Conservation (phyloP, 75 land plant genomes). For the Ceratopteris richardii region DNA sequence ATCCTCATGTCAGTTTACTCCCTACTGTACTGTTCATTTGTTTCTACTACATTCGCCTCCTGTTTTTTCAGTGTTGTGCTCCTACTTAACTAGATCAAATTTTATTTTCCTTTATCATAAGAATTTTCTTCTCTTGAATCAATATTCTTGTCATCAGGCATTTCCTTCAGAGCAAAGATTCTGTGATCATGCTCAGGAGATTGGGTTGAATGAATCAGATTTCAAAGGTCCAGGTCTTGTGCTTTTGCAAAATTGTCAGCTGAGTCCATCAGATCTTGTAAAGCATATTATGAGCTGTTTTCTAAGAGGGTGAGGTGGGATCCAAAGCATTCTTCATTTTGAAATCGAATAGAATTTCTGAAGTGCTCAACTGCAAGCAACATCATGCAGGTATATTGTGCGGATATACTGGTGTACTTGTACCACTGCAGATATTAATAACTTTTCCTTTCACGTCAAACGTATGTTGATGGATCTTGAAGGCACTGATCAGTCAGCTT, state of each 20-base stretch:
- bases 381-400: constrained; percentile 14
- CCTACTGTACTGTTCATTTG: too few species aligned
- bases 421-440: background rate
- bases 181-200: constrained; percentile 19
- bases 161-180: constrained; percentile 11
- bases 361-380: background rate
- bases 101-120: background rate
- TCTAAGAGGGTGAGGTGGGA: constrained; percentile 14
- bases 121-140: background rate
- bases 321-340: background rate
- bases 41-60: too few species aligned
- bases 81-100: too few species aligned
- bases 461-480: too few species aligned
- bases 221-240: constrained; percentile 20
- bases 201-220: constrained; percentile 16
- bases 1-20: too few species aligned
- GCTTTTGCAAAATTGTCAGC: constrained; percentile 13
- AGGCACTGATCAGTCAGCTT: too few species aligned
- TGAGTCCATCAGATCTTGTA: constrained; percentile 13
- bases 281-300: constrained; percentile 12
- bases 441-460: constrained; percentile 13
- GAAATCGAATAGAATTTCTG: background rate
- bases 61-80: too few species aligned
- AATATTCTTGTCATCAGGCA: constrained; percentile 7
- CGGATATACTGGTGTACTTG: constrained; percentile 19